Evolutionary conservation across 345 rosid species (phyloP), one percentile per base, ranked within the genome.

Genomic region (Populus ilicifolia): DNA sequence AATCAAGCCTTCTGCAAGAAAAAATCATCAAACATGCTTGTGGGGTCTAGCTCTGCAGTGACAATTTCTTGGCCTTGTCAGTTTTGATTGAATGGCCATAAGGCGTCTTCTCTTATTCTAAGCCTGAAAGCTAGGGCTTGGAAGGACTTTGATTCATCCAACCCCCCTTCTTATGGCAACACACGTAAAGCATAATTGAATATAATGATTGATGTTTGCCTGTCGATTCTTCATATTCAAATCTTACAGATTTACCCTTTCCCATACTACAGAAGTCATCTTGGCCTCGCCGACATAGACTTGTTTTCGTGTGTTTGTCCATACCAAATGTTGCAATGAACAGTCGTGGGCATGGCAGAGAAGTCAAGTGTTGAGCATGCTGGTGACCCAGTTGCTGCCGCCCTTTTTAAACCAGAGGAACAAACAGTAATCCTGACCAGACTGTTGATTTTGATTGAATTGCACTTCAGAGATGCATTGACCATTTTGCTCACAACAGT

Each of bases 31-130:
- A 18, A 20, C 61, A 12, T 67, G 74, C 35, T 14, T 27, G 70
- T 64, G 67, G 79, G 80, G 86, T 77, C 67, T 17, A 13, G 6
- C 23, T 50, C 4, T 17, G 13, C 54, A 20, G 5, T 48, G 20
- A 35, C 17, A 39, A 10, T 38, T 21, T 23, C 8, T 52, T 50
- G 70, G 30, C 68, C 39, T 61, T 56, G 5, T 69, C 33, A 25
- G 10, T 17, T 43, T 36, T 5, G 18, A 16, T 63, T 48, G 54
- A 35, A 25, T 48, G 73, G 59, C n/a, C n/a, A 52, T 20, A 20
- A 52, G 2, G 59, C 2, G 20, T 52, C 59, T 52, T 50, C n/a
- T 50, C 18, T 20, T 6, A 6, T 52, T 6, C 7, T 20, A 18
- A 52, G 9, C 59, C 59, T 52, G 59, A 2, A 18, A 0, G 23